These are phyloP conservation scores for Abortiporus biennis DNA, from an alignment of 1,284 basidiomycete species.

Conservation along the genomic window DNA sequence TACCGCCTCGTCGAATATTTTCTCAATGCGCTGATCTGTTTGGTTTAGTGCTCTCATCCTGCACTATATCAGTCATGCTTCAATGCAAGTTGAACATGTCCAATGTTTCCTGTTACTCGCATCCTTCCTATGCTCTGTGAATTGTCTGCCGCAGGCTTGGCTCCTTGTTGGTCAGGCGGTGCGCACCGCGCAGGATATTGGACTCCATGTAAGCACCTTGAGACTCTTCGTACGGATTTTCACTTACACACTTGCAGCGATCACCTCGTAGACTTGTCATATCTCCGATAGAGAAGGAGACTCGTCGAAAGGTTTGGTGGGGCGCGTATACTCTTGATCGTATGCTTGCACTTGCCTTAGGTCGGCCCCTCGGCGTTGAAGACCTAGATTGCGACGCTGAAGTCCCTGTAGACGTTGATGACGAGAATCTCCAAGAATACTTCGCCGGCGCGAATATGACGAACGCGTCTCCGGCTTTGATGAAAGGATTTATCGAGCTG, in stretches of 20 bases:
- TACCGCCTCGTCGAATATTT: background rate
- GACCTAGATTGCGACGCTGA: constrained; percentile 81
- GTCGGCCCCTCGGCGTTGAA: constrained; percentile 74
- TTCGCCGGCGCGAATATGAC: constrained; percentile 55
- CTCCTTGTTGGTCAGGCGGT: constrained; percentile 84
- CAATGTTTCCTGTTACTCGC: constrained; percentile 85
- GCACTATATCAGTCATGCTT: constrained; percentile 82
- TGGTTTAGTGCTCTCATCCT: constrained; percentile 71
- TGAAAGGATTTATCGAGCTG: constrained; percentile 76
- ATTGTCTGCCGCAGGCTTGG: constrained; percentile 89
- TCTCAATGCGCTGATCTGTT: background rate
- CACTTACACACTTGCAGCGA: constrained; percentile 43
- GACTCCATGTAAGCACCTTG: constrained; percentile 68
- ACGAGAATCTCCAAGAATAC: constrained; percentile 68
- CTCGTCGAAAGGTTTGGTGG: constrained; percentile 87
- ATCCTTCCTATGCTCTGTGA: constrained; percentile 84
- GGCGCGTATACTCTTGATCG: constrained; percentile 83
- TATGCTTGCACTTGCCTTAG: constrained; percentile 83
- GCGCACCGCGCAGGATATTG: constrained; percentile 81
- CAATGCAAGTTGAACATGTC: constrained; percentile 78
- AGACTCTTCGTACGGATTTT: constrained; percentile 8
- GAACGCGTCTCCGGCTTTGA: constrained; percentile 56
- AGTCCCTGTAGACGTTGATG: constrained; percentile 75
- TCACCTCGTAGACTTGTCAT: constrained; percentile 71
- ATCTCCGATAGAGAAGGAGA: constrained; percentile 77